These are phyloP conservation scores for Serendipita sp. DNA, from an alignment of 768 basidiomycete species.

Conservation along the genomic window DNA sequence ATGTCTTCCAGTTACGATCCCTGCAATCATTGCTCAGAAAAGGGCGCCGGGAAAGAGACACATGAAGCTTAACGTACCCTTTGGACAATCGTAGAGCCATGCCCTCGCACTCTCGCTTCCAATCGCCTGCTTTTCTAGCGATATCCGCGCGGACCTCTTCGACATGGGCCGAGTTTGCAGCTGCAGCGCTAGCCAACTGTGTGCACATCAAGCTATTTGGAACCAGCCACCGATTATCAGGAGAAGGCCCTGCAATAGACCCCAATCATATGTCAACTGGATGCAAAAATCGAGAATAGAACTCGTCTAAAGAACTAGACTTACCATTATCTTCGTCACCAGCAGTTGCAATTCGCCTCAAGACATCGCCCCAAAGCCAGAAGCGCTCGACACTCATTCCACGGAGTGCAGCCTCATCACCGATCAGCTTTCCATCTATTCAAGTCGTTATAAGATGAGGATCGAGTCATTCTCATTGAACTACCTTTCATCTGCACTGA, in stretches of 20 bases:
- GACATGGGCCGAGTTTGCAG: neutral
- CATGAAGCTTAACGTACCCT: conserved; percentile 35
- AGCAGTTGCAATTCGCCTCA: neutral
- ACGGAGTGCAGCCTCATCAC: neutral
- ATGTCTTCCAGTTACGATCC: conserved; percentile 79
- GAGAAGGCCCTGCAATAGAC: neutral
- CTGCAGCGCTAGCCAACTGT: neutral
- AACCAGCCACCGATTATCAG: neutral
- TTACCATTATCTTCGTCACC: neutral
- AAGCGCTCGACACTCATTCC: conserved; percentile 7
- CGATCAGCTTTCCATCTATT: neutral
- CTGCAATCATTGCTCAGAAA: conserved; percentile 20
- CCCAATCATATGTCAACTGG: neutral
- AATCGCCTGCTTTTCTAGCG: conserved; percentile 29
- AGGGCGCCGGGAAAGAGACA: conserved; percentile 31
- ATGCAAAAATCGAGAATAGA: neutral
- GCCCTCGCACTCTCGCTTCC: conserved; percentile 43
- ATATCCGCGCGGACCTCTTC: neutral
- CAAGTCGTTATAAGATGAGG: neutral
- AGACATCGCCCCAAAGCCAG: neutral
- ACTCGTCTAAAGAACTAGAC: too few relatives aligned
- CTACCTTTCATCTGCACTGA: conserved; percentile 18
- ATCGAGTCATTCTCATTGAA: neutral
- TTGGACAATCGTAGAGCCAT: conserved; percentile 26
- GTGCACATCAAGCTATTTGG: neutral